Evolutionary conservation across 345 rosid genomes (phyloP).

Genomic region (Carallia pectinifolia): DNA sequence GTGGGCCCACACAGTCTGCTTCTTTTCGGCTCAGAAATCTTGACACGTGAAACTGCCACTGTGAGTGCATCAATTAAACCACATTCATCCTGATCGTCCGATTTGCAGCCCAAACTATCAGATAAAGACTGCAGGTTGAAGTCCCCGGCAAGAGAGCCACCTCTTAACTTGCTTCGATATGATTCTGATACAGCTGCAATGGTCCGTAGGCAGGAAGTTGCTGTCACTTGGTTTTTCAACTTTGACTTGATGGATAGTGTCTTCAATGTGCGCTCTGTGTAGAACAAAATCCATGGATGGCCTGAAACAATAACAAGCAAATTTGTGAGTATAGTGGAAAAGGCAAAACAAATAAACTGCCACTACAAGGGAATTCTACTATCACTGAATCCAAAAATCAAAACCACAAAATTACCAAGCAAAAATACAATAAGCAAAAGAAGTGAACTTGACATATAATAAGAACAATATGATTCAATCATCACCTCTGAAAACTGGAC

Average conservation of each 20-base stretch:
- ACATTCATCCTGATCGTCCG: constrained; percentile 78
- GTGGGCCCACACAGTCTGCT: constrained; percentile 76
- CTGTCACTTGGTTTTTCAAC: constrained; percentile 54
- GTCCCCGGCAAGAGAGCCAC: constrained; percentile 16
- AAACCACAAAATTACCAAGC: background rate
- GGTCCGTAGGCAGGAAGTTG: constrained; percentile 19
- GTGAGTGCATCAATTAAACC: constrained; percentile 79
- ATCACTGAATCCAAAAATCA: background rate
- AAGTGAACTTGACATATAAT: background rate
- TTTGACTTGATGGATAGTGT: constrained; percentile 61
- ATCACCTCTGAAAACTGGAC: background rate
- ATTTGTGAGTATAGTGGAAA: background rate
- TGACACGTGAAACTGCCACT: constrained; percentile 77
- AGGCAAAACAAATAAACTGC: constrained; percentile 26
- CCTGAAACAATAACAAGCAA: constrained; percentile 39
- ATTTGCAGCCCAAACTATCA: constrained; percentile 47
- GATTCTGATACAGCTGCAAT: constrained; percentile 23
- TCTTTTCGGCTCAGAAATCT: constrained; percentile 87
- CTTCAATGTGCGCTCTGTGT: constrained; percentile 72
- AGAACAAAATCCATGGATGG: constrained; percentile 89
- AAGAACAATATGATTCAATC: background rate
- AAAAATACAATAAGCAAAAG: background rate
- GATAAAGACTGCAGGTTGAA: constrained; percentile 23
- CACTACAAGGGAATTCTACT: constrained; percentile 74
- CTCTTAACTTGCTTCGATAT: constrained; percentile 24